Base-by-base conservation (phyloP, 176 grass and related monocot species). In the Saccharum officinarum region DNA sequence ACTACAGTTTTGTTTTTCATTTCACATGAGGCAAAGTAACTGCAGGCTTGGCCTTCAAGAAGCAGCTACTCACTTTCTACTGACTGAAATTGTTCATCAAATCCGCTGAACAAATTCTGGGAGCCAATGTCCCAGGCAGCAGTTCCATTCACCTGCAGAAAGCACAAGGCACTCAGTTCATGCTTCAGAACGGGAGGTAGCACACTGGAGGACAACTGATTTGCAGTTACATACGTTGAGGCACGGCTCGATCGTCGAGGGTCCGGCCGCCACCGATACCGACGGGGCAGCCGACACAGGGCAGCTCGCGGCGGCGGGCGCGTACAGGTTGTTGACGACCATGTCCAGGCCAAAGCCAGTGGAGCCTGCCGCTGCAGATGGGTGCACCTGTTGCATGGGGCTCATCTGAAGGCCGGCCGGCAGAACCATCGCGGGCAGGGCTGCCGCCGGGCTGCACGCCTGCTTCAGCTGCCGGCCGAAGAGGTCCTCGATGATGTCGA, bases 401-500 rank as follows among this genome's bases (percentile, higher is more conserved):
- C 82, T 88, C 85, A 92, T 89, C 82, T 90, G 96, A 68, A 94
- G 77, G 63, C 74, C 78, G 2, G 73, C 74, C 63, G 84, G 75
- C 64, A 88, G 76, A 26, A 85, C 73, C 73, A 83, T 84, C 31
- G 75, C 72, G 3, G 85, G 25, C 26, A 85, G 52, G 64, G 78
- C 38, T 4, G 84, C 84, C 5, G 89, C 84, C 5, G 89, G 25
- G 33, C 85, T 79, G 79, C 85, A 87, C 60, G 78, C 54, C 59
- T 83, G 83, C 82, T 80, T 92, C 52, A 91, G 86, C 76, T 95
- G 89, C 88, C 90, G 71, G 75, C 88, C 74, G 67, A 94, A 89
- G 57, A 92, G 91, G 77, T 90, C 88, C 31, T 95, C 89, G 42
- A 94, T 78, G 42, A 91, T 87, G 76, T 91, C 86, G 92, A 92